Conservation (phyloP, 2,329 filamentous ascomycete species). For the Emergomyces orientalis region DNA sequence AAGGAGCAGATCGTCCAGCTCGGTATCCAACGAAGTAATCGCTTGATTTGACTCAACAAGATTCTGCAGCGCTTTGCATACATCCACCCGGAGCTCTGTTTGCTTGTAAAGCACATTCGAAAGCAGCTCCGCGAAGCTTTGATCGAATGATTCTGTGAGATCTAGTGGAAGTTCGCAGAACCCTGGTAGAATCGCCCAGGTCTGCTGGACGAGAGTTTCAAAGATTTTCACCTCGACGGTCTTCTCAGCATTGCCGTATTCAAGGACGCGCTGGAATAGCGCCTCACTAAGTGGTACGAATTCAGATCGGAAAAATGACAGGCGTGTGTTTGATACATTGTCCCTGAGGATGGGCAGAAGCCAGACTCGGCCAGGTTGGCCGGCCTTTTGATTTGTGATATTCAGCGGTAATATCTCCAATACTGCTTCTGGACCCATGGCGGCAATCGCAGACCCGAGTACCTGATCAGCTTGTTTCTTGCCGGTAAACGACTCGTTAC, state of each 20-base stretch:
- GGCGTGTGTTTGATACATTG: slow-evolving; percentile 76
- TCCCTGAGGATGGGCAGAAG: slow-evolving; percentile 85
- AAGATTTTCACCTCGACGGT: slow-evolving; percentile 97
- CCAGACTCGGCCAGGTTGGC: slow-evolving; percentile 83
- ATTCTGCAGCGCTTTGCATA: slow-evolving; percentile 78
- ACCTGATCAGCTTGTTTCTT: slow-evolving; percentile 94
- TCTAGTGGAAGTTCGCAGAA: slow-evolving; percentile 92
- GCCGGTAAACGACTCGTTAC: slow-evolving; percentile 77
- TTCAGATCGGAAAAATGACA: slow-evolving; percentile 75
- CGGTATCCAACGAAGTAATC: slow-evolving; percentile 59
- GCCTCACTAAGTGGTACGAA: slow-evolving; percentile 81
- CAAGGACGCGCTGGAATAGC: slow-evolving; percentile 80
- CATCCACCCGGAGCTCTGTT: slow-evolving; percentile 71
- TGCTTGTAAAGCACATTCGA: slow-evolving; percentile 91
- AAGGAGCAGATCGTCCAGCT: slow-evolving; percentile 62
- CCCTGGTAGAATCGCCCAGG: slow-evolving; percentile 86
- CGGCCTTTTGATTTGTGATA: slow-evolving; percentile 63
- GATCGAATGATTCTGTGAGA: slow-evolving; percentile 65
- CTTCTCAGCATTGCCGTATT: slow-evolving; percentile 73
- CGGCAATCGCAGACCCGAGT: slow-evolving; percentile 74
- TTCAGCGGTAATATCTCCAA: slow-evolving; percentile 79
- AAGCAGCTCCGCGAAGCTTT: slow-evolving; percentile 77
- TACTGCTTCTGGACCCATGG: slow-evolving; percentile 81
- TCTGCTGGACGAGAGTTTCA: slow-evolving; percentile 89
- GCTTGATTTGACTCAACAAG: slow-evolving; percentile 87